Evolutionary conservation across 768 basidiomycete species (phyloP), one percentile per base, ranked within the genome.

Genomic region (Mycena polygramma): DNA sequence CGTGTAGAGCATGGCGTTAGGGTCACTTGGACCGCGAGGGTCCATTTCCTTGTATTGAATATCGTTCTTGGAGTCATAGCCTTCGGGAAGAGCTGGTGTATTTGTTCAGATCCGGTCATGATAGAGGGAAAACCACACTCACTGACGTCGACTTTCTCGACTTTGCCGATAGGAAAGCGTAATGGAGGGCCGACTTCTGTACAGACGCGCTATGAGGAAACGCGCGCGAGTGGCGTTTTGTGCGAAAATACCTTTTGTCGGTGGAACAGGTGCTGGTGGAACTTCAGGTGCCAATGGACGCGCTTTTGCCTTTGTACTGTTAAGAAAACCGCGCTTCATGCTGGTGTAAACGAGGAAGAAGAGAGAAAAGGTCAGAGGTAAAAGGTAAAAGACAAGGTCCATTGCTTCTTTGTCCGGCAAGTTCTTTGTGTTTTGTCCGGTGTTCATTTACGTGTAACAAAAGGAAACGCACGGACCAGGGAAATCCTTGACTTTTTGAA

Each of bases 301-400:
- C n/a, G 37, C 55, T 22, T 57, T 37, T 11, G 55, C 37, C n/a
- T 57, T 57, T 6, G 55, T 22, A 22, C 55, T 22, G 55, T 57
- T 57, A n/a, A 57, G 39, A 39, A 57, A 57, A 57, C 55, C 55
- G 37, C 55, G 55, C 22, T 57, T 57, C 55, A 57, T 57, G 37
- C 36, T 39, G 11, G 37, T 30, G 37, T 20, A 39, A 13, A 7
- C 39, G n/a, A 57, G 37, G n/a, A 14, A 15, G 19, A 37, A 53
- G 52, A 30, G 30, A 30, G 30, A 24, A 19, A 55, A 19, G 10
- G 30, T 37, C 35, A 55, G 20, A 37, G 36, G 19, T 19, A 36
- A 55, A 55, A 48, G 41, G 11, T 30, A 30, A 30, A 30, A 30
- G 30, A 30, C 30, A 30, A 30, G 30, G 30, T 30, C 3, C 30